Evolutionary conservation across 208 protist species (phyloP).

Genomic region (Leishmania guyanensis): DNA sequence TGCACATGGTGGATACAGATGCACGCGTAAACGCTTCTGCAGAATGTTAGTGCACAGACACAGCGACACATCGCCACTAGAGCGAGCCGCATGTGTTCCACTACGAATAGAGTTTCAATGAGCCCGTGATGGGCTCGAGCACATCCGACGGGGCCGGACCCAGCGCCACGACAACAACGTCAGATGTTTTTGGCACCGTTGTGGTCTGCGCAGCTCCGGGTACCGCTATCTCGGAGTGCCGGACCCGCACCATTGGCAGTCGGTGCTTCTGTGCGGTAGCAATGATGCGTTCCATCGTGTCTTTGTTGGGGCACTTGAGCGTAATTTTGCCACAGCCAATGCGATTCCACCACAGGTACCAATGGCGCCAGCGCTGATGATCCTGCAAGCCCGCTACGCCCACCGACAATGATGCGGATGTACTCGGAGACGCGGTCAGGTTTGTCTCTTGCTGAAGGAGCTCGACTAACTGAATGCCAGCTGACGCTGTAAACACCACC

Average conservation of each 20-base stretch:
- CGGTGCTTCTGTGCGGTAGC: constrained; percentile 21
- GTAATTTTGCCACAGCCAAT: constrained; percentile 76
- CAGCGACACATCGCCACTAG: neutral
- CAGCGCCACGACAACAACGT: constrained; percentile 52
- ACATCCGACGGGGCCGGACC: constrained; percentile 55
- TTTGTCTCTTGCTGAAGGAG: neutral
- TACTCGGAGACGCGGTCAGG: neutral
- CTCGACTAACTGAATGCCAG: constrained; percentile 52
- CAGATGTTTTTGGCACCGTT: neutral
- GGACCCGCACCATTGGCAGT: constrained; percentile 32
- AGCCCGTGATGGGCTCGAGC: constrained; percentile 64
- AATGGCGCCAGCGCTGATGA: constrained; percentile 44
- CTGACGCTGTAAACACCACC: constrained; percentile 41
- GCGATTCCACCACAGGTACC: constrained; percentile 71
- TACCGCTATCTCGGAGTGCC: neutral
- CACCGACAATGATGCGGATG: neutral
- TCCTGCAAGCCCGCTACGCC: neutral
- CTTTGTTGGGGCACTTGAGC: constrained; percentile 45
- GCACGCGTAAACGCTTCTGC: neutral
- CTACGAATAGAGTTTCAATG: constrained; percentile 74
- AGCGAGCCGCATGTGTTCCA: constrained; percentile 3
- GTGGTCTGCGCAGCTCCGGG: neutral
- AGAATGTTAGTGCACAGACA: neutral
- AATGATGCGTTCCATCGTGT: constrained; percentile 30
- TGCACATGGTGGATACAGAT: neutral